phyloP scores from a whole-genome alignment of 192 early-diverging fungal species.

The Dimargaris cristalligena region DNA sequence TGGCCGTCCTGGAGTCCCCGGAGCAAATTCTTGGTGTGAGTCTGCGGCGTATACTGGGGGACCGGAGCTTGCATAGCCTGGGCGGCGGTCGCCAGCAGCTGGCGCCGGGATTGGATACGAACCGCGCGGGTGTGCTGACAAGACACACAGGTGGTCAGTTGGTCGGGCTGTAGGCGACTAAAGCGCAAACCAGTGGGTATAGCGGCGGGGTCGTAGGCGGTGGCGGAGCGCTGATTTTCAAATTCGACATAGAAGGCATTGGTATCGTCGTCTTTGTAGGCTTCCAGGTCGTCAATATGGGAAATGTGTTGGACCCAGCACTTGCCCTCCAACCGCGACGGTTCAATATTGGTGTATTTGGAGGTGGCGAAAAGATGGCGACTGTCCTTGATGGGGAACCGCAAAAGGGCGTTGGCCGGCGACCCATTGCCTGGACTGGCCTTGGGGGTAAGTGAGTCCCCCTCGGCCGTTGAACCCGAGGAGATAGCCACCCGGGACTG shows the following conservation, averaged over 20 bases:
- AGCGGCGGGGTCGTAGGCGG: too few relatives aligned
- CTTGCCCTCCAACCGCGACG: slow-evolving; percentile 27
- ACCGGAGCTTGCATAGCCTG: not conserved
- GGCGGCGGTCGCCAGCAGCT: not conserved
- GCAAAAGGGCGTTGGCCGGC: not conserved
- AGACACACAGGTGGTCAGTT: not conserved
- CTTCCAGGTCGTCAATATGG: slow-evolving; percentile 19
- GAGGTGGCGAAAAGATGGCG: slow-evolving; percentile 30
- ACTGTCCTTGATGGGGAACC: slow-evolving; percentile 18
- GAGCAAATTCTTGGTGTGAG: not conserved
- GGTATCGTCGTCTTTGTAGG: slow-evolving; percentile 27
- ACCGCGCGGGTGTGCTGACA: not conserved
- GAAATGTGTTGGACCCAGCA: slow-evolving; percentile 37
- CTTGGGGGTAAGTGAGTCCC: not conserved
- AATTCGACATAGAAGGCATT: slow-evolving; percentile 29
- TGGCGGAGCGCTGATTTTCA: too few relatives aligned
- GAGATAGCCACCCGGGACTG: not conserved
- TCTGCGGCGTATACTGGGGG: too few relatives aligned
- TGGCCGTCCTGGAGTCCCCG: too few relatives aligned
- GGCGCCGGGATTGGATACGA: not conserved
- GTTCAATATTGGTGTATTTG: slow-evolving; percentile 12
- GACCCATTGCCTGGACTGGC: not conserved
- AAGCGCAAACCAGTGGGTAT: not conserved
- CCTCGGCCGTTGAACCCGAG: not conserved
- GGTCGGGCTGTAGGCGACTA: not conserved